Percentiles rank a stretch among this genome's conserved stretches.
Conservation (phyloP, 106 monocot genomes). For the Hemerocallis citrina region DNA sequence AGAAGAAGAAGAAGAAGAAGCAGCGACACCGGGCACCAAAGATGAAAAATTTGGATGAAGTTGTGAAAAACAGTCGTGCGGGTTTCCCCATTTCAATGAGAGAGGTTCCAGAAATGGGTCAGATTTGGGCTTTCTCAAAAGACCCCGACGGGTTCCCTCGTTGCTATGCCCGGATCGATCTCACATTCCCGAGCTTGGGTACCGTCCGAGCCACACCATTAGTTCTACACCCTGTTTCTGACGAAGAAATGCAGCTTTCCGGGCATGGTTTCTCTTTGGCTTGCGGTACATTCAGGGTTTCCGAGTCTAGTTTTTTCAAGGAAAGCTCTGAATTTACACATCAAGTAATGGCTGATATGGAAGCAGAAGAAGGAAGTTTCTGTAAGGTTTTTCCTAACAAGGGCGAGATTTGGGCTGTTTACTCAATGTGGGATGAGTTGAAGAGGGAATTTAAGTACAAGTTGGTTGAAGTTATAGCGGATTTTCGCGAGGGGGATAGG, state of each 20-base stretch:
- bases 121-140: constrained; percentile 1
- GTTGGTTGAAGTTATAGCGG: constrained; percentile 5
- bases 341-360: neutral
- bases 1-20: too few species aligned
- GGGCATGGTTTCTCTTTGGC: neutral
- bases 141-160: neutral
- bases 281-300: constrained; percentile 3
- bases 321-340: neutral
- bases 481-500: constrained; percentile 1
- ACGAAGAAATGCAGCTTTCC: neutral
- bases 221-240: neutral
- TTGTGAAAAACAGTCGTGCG: neutral
- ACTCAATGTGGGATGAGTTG: neutral
- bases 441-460: neutral
- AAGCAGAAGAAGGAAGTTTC: neutral
- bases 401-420: constrained; percentile 19
- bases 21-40: too few species aligned
- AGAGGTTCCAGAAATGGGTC: neutral
- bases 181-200: neutral
- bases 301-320: neutral
- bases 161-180: neutral
- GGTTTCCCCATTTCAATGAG: too few species aligned
- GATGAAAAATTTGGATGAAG: neutral
- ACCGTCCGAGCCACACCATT: neutral
- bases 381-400: constrained; percentile 11